These are phyloP conservation scores for Hymenoscyphus linearis DNA, from an alignment of 2,329 filamentous ascomycete genomes.

Conservation along the genomic window DNA sequence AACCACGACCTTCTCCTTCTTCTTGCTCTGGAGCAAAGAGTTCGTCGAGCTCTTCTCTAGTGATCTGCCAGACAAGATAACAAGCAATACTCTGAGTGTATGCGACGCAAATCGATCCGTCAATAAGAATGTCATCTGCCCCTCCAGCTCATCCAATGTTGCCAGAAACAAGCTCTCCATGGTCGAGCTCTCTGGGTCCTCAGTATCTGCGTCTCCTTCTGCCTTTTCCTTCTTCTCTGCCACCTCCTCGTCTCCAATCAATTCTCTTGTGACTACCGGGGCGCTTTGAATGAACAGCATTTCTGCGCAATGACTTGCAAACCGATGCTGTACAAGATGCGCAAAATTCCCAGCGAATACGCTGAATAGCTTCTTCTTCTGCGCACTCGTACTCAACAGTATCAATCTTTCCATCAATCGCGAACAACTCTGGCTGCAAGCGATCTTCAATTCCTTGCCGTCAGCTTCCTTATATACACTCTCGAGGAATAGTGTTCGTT, in stretches of 20 bases:
- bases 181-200: background rate
- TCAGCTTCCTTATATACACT: conserved; percentile 82
- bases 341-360: conserved; percentile 84
- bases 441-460: conserved; percentile 93
- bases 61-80: conserved; percentile 79
- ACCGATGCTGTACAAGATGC: conserved; percentile 87
- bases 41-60: conserved; percentile 64
- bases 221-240: conserved; percentile 42
- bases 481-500: conserved; percentile 64
- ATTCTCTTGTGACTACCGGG: conserved; percentile 69
- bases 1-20: conserved; percentile 76
- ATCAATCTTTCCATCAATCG: conserved; percentile 89
- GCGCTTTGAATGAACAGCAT: conserved; percentile 83
- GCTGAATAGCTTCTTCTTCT: conserved; percentile 82
- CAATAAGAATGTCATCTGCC: conserved; percentile 74
- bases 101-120: conserved; percentile 90
- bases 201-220: conserved; percentile 25
- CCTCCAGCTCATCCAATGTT: conserved; percentile 82
- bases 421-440: conserved; percentile 92
- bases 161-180: conserved; percentile 84
- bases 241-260: conserved; percentile 40
- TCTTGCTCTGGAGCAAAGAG: conserved; percentile 81
- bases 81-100: conserved; percentile 75
- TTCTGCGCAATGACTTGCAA: conserved; percentile 96
- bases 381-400: conserved; percentile 67